Evolutionary conservation across 2,329 filamentous ascomycete genomes (phyloP), one percentile per base, ranked within the genome.

Genomic region (Paraconiothyrium sp.): DNA sequence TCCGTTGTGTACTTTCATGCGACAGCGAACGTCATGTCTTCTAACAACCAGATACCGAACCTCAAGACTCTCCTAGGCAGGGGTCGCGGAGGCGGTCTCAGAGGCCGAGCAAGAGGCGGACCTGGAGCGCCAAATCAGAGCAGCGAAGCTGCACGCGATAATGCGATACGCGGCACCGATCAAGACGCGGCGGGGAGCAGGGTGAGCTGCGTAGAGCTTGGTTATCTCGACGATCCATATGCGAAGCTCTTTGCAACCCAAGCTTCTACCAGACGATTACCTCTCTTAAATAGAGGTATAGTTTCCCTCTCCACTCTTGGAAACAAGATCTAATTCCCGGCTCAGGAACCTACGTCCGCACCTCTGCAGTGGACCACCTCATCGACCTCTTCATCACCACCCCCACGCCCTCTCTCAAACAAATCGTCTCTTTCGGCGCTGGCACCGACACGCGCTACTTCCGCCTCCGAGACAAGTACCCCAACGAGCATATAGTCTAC

Each of bases 371-470:
- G 65, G 93, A 99, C 79, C 82, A 80, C 13, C 86, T 99, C 0
- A 87, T 98, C 44, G 77, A 86, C 55, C 83, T 82, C 8, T 98
- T 98, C 72, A 82, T 98, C 13, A 76, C 81, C 3, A 64, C 74
- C 46, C n/a, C 73, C 52, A 67, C 72, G 30, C 57, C 71, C 2
- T 63, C 79, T 48, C 81, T 76, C 24, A 88, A 87, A 64, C 95
- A 99, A 76, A 93, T 99, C 62, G 86, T 99, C 63, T 97, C 94
- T 0, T 86, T 99, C 0, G 95, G 95, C 34, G 94, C 95, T 16
- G 95, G 95, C 27, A 97, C 94, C 11, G 95, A 99, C 76, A 98
- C 95, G 7, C 88, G 95, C 16, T 90, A 89, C 62, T 93, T 97
- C 73, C 89, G 92, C 22, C 81, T 97, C 0, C 85, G 92, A 61